Conservation (phyloP, 2,329 filamentous ascomycete genomes). For the Diplodia seriata region DNA sequence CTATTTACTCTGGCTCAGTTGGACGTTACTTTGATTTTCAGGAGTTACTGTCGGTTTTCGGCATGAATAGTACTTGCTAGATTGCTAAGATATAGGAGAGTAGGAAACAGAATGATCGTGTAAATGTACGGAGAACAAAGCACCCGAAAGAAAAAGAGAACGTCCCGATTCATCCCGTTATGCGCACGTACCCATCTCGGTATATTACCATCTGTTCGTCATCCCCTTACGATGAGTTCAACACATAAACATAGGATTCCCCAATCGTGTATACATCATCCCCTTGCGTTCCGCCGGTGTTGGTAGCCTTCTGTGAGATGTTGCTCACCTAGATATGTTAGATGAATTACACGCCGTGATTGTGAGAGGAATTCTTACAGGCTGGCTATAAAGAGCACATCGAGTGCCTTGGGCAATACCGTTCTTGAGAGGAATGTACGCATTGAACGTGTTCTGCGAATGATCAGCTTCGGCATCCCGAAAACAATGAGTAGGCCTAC, state of each 20-base stretch:
- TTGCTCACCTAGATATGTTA: slow-evolving; percentile 35
- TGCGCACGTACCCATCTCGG: no score
- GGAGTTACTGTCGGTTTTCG: no score
- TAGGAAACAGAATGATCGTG: no score
- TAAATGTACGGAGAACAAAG: no score
- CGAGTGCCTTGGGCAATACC: slow-evolving; percentile 48
- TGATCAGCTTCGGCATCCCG: neutral
- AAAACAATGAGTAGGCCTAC: slow-evolving; percentile 39
- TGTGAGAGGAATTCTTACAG: neutral
- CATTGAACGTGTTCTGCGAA: slow-evolving; percentile 38
- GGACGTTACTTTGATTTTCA: no score
- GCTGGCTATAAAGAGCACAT: slow-evolving; percentile 42
- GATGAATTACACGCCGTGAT: neutral
- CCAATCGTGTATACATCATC: neutral
- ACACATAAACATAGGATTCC: neutral
- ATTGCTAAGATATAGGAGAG: no score
- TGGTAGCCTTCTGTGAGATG: neutral
- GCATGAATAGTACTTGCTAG: no score
- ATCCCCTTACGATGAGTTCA: neutral
- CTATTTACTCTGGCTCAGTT: no score
- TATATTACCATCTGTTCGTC: no score
- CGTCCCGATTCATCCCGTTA: no score
- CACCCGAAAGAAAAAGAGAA: no score
- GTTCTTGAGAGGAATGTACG: slow-evolving; percentile 48
- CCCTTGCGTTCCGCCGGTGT: neutral